phyloP scores from a whole-genome alignment of 192 early-diverging fungal species.

The Coemansia sp. region DNA sequence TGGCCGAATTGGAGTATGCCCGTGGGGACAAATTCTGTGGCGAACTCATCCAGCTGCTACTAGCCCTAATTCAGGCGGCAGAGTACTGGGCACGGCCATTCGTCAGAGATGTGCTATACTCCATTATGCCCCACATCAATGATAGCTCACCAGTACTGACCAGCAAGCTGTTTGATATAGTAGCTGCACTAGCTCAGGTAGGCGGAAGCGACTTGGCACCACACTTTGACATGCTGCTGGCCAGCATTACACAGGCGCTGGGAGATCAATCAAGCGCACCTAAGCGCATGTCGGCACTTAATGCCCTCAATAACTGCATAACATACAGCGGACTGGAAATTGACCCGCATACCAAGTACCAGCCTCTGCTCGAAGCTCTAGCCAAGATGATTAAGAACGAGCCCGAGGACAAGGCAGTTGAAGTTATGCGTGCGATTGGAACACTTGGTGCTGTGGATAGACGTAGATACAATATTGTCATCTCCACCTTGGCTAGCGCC shows the following conservation, averaged over 20 bases:
- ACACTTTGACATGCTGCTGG: conserved; percentile 76
- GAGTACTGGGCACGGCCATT: conserved; percentile 89
- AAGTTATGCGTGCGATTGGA: conserved; percentile 88
- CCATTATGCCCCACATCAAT: conserved; percentile 76
- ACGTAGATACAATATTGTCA: conserved; percentile 49
- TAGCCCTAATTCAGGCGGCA: conserved; percentile 72
- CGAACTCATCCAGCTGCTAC: conserved; percentile 60
- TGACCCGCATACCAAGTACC: conserved; percentile 85
- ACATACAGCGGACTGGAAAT: conserved; percentile 88
- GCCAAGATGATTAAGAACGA: conserved; percentile 82
- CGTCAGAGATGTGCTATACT: conserved; percentile 82
- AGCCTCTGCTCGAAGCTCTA: conserved; percentile 71
- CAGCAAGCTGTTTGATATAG: conserved; percentile 51
- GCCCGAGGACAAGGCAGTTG: conserved; percentile 68
- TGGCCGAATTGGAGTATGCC: conserved; percentile 91
- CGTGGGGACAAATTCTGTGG: conserved; percentile 50
- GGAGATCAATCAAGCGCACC: conserved; percentile 78
- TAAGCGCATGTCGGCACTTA: conserved; percentile 84
- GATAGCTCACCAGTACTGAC: conserved; percentile 71
- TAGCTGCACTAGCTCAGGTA: conserved; percentile 74
- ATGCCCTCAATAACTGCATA: conserved; percentile 80
- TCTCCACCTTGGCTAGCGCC: neutral
- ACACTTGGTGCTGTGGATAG: conserved; percentile 94
- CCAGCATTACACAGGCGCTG: conserved; percentile 83
- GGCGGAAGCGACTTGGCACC: conserved; percentile 81